Conservation (phyloP, 257 asterid species). For the Plantago ovata region DNA sequence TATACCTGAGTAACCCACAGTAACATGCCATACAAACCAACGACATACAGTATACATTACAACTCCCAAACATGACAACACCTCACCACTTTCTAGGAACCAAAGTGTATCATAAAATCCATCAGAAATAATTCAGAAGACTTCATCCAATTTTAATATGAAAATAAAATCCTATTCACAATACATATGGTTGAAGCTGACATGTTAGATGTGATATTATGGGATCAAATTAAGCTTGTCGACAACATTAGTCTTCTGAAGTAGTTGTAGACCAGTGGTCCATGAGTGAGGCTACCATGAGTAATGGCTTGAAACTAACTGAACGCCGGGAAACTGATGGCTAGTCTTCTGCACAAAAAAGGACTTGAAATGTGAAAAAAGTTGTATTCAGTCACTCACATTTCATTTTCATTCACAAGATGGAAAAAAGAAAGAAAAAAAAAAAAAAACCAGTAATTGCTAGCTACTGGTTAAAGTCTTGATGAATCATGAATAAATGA, state of each 20-base stretch:
- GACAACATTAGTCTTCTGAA: not conserved
- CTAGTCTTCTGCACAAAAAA: not conserved
- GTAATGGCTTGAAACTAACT: not conserved
- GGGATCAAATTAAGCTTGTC: not conserved
- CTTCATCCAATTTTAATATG: no score
- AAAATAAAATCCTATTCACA: no score
- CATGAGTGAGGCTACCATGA: not conserved
- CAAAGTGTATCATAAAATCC: no score
- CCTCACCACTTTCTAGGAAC: no score
- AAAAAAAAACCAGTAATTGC: no score
- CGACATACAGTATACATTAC: no score
- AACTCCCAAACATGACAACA: no score
- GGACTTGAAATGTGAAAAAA: conserved; percentile 13
- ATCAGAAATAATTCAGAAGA: no score
- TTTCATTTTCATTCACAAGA: conserved; percentile 11
- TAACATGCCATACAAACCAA: no score
- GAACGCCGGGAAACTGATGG: not conserved
- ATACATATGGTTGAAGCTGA: not conserved
- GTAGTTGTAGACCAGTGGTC: not conserved
- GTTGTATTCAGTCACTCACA: conserved; percentile 14
- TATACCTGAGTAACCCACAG: no score
- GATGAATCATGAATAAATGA: no score
- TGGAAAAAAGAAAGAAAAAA: no score
- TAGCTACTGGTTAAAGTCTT: not conserved
- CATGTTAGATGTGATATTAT: not conserved